Evolutionary conservation across 1,284 basidiomycete genomes (phyloP).

Genomic region (Cutaneotrichosporon mucoides): DNA sequence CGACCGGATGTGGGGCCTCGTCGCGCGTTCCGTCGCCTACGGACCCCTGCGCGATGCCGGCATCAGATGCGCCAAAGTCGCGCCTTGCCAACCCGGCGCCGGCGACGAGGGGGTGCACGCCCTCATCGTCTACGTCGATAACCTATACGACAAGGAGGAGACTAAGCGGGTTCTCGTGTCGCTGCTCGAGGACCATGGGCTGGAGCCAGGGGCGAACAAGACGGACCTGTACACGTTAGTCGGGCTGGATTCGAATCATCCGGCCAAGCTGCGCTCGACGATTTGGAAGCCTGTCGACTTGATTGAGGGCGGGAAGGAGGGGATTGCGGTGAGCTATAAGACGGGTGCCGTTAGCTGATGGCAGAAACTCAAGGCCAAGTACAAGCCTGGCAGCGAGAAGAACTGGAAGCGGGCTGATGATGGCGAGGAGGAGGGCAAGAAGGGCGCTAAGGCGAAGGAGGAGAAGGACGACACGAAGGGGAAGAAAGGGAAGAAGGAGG

Average conservation of each 20-base stretch:
- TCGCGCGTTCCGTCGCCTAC: constrained; percentile 30
- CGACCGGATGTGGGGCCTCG: constrained; percentile 25
- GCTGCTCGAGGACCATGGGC: constrained; percentile 30
- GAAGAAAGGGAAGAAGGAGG: too few species aligned
- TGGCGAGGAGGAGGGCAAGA: background rate
- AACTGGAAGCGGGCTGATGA: background rate
- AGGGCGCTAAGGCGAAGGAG: too few species aligned
- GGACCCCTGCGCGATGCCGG: constrained; percentile 33
- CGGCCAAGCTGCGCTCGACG: constrained; percentile 35
- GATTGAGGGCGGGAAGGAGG: constrained; percentile 20
- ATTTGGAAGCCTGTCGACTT: constrained; percentile 34
- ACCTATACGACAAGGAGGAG: constrained; percentile 27
- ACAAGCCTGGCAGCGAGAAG: constrained; percentile 11
- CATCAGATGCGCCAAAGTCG: constrained; percentile 29
- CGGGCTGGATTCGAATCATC: constrained; percentile 46
- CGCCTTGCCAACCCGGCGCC: background rate
- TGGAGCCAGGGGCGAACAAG: constrained; percentile 33
- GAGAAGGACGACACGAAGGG: too few species aligned
- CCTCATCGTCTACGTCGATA: constrained; percentile 31
- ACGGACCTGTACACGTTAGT: constrained; percentile 44
- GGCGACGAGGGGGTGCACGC: constrained; percentile 15
- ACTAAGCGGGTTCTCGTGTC: constrained; percentile 24
- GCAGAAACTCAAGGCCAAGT: constrained; percentile 20
- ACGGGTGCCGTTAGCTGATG: background rate
- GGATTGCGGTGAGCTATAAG: constrained; percentile 18